Evolutionary conservation across 768 basidiomycete species (phyloP), one percentile per base, ranked within the genome.

Genomic region (Mycena chlorophos): DNA sequence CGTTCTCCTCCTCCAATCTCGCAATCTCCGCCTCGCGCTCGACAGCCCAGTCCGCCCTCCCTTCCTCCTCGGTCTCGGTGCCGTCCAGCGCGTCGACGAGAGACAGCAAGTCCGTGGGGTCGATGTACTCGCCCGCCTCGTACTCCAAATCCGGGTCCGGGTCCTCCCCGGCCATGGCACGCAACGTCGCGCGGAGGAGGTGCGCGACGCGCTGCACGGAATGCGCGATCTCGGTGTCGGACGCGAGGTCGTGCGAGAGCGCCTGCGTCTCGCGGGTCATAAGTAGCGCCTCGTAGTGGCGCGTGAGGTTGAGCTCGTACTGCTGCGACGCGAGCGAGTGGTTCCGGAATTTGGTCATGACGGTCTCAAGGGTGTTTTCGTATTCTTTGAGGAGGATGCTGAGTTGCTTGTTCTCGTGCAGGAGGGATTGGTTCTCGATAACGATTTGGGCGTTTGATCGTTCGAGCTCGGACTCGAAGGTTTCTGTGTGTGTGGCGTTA

Each of bases 371-470:
- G 3, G 95, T 97, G 51, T 78, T 78, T 69, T 98, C 95, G 68
- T 98, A 96, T 70, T 99, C 97, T 66, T 94, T 95, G 54, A 98
- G 76, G 25, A 99, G 78, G 25, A 84, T 64, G 61, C 87, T 88
- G 27, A 98, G 80, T 67, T 98, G 96, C 69, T 91, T 94, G 77
- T 99, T 98, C 73, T 99, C 97, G 58, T 98, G 88, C 47, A 91
- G 76, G 1, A 99, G 75, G 0, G 86, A 82, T 66, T 97, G 95
- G 69, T 98, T 98, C 71, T 99, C 97, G 54, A 96, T 86, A 43
- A 98, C 84, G 38, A 93, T 83, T 61, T 90, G 87, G 6, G 96
- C 91, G 66, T 94, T 95, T 67, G 81, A 79, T 26, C 91, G 84
- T 71, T 99, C 97, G 3, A 98, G 74, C 68, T 96, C 95, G 2